These are phyloP conservation scores for Aspergillus uvarum DNA, from an alignment of 2,329 filamentous ascomycete species.

Conservation along the genomic window DNA sequence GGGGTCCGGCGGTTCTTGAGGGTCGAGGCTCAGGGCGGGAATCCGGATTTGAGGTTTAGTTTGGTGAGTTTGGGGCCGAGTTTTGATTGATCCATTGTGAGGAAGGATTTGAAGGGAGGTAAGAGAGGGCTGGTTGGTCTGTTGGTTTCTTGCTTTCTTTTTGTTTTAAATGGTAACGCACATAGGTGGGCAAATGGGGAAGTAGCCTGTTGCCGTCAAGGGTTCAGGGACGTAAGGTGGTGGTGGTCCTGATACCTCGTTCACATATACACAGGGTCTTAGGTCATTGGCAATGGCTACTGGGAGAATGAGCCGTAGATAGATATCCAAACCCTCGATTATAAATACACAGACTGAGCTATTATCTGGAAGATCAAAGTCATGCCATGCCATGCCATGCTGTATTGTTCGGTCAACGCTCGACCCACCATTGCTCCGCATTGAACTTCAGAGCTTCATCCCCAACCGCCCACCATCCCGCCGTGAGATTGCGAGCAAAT, in stretches of 20 bases:
- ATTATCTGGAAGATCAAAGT: background rate
- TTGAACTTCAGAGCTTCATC: conserved; percentile 64
- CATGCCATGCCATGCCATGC: background rate
- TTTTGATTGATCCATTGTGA: conserved; percentile 48
- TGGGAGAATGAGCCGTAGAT: too few species aligned
- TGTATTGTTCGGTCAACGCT: background rate
- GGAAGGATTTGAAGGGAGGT: background rate
- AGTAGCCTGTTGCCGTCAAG: too few species aligned
- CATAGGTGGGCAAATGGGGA: too few species aligned
- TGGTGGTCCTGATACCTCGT: too few species aligned
- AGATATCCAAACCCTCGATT: too few species aligned
- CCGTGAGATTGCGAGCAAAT: conserved; percentile 59
- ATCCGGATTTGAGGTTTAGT: conserved; percentile 61
- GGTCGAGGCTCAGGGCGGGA: conserved; percentile 57
- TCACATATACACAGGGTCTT: too few species aligned
- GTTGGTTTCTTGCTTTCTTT: too few species aligned
- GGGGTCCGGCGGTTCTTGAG: conserved; percentile 64
- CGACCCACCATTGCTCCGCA: conserved; percentile 52
- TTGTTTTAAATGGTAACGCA: too few species aligned
- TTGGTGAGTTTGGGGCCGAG: conserved; percentile 59
- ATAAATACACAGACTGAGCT: too few species aligned
- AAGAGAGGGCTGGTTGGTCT: too few species aligned
- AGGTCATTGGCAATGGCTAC: too few species aligned
- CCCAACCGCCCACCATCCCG: conserved; percentile 63
- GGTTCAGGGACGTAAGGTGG: too few species aligned